Conservation (phyloP, 176 grass and related monocot species). For the Musa beccarii region DNA sequence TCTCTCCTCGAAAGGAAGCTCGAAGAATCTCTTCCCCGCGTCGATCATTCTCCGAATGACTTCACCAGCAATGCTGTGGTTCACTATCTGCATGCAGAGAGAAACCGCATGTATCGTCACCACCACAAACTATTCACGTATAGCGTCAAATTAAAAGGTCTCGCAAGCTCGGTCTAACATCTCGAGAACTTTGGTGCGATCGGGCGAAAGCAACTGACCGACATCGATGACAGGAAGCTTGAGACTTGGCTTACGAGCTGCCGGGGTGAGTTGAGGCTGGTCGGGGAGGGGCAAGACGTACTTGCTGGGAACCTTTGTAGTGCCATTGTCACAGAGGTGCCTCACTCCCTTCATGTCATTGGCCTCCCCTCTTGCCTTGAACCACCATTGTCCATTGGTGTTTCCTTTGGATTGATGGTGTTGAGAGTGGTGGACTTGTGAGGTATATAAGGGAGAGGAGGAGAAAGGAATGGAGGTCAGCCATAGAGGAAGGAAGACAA, state of each 20-base stretch:
- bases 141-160: neutral
- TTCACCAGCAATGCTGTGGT: conserved; percentile 37
- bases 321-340: conserved; percentile 53
- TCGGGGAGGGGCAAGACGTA: conserved; percentile 49
- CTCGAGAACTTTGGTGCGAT: conserved; percentile 28
- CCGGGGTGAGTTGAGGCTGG: conserved; percentile 22
- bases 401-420: too few relatives aligned
- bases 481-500: too few relatives aligned
- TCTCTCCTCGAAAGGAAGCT: conserved; percentile 41
- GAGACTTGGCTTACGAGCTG: neutral
- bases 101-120: too few relatives aligned
- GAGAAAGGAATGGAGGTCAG: too few relatives aligned
- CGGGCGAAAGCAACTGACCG: conserved; percentile 26
- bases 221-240: conserved; percentile 65
- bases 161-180: conserved; percentile 48
- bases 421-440: too few relatives aligned
- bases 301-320: conserved; percentile 33
- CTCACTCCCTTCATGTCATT: conserved; percentile 43
- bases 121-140: too few relatives aligned
- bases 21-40: conserved; percentile 63
- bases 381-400: neutral
- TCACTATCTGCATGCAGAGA: conserved; percentile 41
- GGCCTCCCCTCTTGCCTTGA: neutral
- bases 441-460: too few relatives aligned
- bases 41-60: conserved; percentile 35